Evolutionary conservation across 106 monocot genomes (phyloP).

Genomic region (Apostasia ramifera): DNA sequence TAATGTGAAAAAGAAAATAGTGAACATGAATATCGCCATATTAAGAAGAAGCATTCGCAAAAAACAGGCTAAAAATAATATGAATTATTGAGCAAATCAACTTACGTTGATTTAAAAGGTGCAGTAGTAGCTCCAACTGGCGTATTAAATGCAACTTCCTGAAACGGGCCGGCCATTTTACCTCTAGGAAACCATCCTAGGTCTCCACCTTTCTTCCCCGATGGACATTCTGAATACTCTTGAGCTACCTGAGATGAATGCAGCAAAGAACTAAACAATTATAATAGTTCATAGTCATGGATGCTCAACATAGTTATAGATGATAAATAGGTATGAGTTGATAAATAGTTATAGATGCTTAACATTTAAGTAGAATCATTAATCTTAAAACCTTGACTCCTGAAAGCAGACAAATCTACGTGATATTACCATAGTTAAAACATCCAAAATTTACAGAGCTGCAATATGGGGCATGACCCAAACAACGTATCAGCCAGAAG

Average conservation of each 20-base stretch:
- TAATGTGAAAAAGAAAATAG: not conserved
- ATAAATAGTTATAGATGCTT: no score
- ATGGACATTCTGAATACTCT: conserved; percentile 97
- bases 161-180: conserved; percentile 98
- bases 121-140: conserved; percentile 79
- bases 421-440: no score
- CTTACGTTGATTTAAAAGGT: conserved; percentile 98
- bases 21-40: not conserved
- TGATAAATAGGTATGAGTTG: no score
- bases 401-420: no score
- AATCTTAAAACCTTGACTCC: no score
- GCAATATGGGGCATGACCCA: no score
- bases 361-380: no score
- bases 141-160: conserved; percentile 90
- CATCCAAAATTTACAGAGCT: no score
- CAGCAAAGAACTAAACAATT: not conserved
- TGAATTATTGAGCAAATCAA: not conserved
- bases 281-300: not conserved
- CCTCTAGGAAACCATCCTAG: conserved; percentile 99
- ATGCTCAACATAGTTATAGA: no score
- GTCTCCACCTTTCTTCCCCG: conserved; percentile 97
- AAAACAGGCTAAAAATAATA: not conserved
- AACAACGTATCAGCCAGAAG: no score
- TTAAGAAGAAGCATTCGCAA: not conserved
- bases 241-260: conserved; percentile 48